Conservation (phyloP, 73 alveolate genomes). For the Paramecium caudatum region DNA sequence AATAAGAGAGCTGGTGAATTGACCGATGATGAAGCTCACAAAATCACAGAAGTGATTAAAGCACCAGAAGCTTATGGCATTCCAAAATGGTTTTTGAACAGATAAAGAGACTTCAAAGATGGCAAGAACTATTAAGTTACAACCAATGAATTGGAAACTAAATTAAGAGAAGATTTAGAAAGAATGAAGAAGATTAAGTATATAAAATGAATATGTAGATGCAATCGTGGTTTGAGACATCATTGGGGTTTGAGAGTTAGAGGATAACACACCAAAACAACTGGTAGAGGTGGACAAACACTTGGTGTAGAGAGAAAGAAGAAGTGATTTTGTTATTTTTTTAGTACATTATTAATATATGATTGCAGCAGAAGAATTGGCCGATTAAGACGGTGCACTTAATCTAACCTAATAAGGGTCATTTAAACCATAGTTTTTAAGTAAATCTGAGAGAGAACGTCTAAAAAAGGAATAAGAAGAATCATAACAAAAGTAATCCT, state of each 20-base stretch:
- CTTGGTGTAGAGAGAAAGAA: constrained; percentile 98
- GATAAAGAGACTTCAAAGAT: constrained; percentile 96
- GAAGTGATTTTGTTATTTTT: constrained; percentile 53
- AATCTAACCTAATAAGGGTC: too few species aligned
- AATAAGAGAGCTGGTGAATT: constrained; percentile 74
- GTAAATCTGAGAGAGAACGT: neutral
- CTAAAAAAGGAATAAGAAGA: constrained; percentile 31
- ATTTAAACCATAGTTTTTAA: neutral
- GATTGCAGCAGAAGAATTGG: too few species aligned
- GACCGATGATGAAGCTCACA: constrained; percentile 97
- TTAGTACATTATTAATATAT: neutral
- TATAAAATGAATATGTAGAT: constrained; percentile 51
- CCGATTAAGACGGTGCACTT: too few species aligned
- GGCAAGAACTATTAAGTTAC: constrained; percentile 91
- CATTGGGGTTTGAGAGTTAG: constrained; percentile 98
- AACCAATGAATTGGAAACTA: constrained; percentile 93
- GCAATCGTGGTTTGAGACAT: constrained; percentile 99
- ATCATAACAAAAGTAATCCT: neutral
- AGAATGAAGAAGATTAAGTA: constrained; percentile 90
- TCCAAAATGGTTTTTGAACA: constrained; percentile 99
- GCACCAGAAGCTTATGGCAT: constrained; percentile 97
- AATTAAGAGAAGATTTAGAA: constrained; percentile 98
- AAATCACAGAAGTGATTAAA: constrained; percentile 94
- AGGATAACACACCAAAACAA: constrained; percentile 99
- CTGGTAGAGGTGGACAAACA: constrained; percentile 99